Evolutionary conservation across 2,329 filamentous ascomycete species (phyloP), one percentile per base, ranked within the genome.

Genomic region (Cladosporium sphaerospermum): DNA sequence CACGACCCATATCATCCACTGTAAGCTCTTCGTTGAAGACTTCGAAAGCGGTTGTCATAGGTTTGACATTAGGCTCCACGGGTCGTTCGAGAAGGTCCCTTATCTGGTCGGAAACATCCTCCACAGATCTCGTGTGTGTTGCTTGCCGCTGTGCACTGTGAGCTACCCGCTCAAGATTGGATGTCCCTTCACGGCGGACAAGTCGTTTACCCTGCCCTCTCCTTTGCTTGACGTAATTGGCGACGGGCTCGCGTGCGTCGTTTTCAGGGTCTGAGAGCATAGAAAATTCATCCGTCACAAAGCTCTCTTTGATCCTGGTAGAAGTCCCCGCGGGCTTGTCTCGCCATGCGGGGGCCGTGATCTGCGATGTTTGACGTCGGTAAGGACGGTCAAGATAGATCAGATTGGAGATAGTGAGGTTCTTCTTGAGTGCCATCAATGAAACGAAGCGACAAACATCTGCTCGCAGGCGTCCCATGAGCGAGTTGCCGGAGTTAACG

Each of bases 321-420:
- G 50, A 49, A 16, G 53, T 61, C 9, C 51, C 53, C 3, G 34
- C 36, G 8, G 59, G 42, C 42, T 46, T 55, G 16, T 45, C 45
- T 13, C 53, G 53, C 63, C 63, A 65, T 9, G 52, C 48, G 1
- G 57, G 61, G 9, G 59, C 53, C 13, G n/a, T 3, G 6, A 59
- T 34, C 9, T 31, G 23, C 9, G n/a, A 33, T 2, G 16, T 9
- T 9, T 23, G 34, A 31, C 19, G 33, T 16, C 51, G n/a, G 4
- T 39, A 13, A n/a, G 10, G 48, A 13, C 18, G 40, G 9, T 31
- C 33, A 18, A 51, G 32, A 36, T 58, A 55, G 1, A 59, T 37
- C 28, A 49, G 18, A 16, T 53, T 52, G 2, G 19, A 28, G 9
- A 62, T 40, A 7, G 41, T 43, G 28, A 62, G 37, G 23, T 61